Evolutionary conservation across 2,329 filamentous ascomycete genomes (phyloP).

Genomic region (Basipetospora chlamydospora): DNA sequence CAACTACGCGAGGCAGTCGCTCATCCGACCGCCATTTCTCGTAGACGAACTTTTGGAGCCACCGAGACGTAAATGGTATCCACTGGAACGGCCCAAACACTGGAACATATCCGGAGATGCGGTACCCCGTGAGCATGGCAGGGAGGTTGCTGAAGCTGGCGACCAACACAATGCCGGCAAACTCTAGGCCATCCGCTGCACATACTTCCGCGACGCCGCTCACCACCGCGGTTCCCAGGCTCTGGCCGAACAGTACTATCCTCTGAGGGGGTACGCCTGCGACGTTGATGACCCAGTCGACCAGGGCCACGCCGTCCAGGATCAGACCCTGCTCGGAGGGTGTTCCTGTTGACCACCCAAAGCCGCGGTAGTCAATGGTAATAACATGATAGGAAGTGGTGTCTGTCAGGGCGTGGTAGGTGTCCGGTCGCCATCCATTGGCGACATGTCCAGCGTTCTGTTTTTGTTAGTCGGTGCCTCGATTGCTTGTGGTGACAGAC

Average conservation of each 20-base stretch:
- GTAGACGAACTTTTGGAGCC: constrained; percentile 50
- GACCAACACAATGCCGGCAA: constrained; percentile 67
- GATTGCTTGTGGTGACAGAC: not conserved
- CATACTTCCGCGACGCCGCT: constrained; percentile 61
- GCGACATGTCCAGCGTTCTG: constrained; percentile 79
- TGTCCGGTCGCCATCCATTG: constrained; percentile 59
- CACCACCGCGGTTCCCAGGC: constrained; percentile 74
- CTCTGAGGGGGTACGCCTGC: constrained; percentile 51
- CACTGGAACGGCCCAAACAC: constrained; percentile 54
- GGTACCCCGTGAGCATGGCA: constrained; percentile 61
- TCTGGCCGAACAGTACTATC: constrained; percentile 75
- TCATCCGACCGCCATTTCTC: constrained; percentile 68
- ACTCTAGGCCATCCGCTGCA: constrained; percentile 44
- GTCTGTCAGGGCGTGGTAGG: constrained; percentile 63
- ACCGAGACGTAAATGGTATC: constrained; percentile 18
- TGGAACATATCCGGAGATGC: constrained; percentile 63
- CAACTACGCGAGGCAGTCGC: constrained; percentile 45
- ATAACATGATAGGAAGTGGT: constrained; percentile 66
- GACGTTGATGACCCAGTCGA: constrained; percentile 56
- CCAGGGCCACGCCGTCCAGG: constrained; percentile 56
- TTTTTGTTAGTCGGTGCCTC: not conserved
- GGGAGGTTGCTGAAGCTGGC: constrained; percentile 66
- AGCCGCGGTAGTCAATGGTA: constrained; percentile 85
- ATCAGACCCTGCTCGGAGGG: constrained; percentile 74
- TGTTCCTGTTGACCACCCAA: constrained; percentile 63